phyloP scores from a whole-genome alignment of 1,139 yeast genomes.

The Pneumocystis canis region DNA sequence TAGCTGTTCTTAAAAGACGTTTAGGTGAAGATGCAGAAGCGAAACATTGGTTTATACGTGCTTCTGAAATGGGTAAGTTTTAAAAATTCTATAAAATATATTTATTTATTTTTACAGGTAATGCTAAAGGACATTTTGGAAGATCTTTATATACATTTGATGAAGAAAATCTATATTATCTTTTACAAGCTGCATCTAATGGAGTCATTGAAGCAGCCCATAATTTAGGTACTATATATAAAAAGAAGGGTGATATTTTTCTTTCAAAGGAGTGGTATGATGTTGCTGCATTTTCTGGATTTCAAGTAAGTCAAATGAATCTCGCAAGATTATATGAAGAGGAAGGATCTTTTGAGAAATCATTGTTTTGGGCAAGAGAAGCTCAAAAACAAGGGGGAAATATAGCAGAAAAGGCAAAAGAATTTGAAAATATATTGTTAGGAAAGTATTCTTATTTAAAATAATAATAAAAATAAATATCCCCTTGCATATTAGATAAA shows the following conservation, averaged over 20 bases:
- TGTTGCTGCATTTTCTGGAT: conserved; percentile 6
- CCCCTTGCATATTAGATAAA: background rate
- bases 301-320: conserved; percentile 6
- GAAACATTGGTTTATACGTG: background rate
- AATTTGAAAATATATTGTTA: background rate
- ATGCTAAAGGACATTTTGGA: background rate
- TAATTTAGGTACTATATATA: conserved; percentile 7
- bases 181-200: conserved; percentile 5
- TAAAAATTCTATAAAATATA: background rate
- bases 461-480: background rate
- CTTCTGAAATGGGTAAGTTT: background rate
- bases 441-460: background rate
- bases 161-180: background rate
- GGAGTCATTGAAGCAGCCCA: conserved; percentile 9
- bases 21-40: background rate
- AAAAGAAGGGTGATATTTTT: conserved; percentile 2
- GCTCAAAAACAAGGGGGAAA: conserved; percentile 6
- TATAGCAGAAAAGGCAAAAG: conserved; percentile 5
- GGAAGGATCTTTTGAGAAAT: conserved; percentile 2
- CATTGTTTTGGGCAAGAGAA: conserved; percentile 6
- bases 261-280: conserved; percentile 7
- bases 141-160: background rate
- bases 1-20: background rate
- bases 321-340: conserved; percentile 6
- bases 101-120: background rate